Percentiles rank a stretch among this genome's conserved stretches.
These are phyloP conservation scores for Graphiopsis chlorocephala DNA, from an alignment of 2,329 filamentous ascomycete species.

Conservation along the genomic window DNA sequence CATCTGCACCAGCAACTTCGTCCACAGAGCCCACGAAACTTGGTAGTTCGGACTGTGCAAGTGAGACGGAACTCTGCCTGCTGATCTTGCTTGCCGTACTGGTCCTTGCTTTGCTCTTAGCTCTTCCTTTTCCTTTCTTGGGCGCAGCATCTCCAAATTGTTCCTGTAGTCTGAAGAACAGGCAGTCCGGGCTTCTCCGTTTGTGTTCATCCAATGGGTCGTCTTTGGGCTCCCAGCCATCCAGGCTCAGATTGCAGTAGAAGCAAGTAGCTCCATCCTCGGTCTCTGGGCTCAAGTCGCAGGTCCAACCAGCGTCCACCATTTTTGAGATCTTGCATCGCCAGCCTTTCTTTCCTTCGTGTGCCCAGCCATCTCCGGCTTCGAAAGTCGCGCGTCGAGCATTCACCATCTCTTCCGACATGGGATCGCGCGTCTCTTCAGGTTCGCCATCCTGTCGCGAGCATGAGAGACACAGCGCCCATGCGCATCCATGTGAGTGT, in stretches of 20 bases:
- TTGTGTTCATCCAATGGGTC: conserved; percentile 90
- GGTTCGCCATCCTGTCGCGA: conserved; percentile 52
- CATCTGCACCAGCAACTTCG: conserved; percentile 46
- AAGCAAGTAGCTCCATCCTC: conserved; percentile 89
- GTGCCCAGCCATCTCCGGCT: conserved; percentile 69
- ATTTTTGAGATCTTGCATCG: conserved; percentile 88
- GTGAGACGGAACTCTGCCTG: conserved; percentile 40
- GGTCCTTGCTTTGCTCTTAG: conserved; percentile 32
- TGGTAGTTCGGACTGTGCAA: conserved; percentile 24
- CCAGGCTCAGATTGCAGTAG: conserved; percentile 84
- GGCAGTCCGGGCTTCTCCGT: conserved; percentile 72
- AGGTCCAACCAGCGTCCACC: conserved; percentile 90
- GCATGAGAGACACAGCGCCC: conserved; percentile 68
- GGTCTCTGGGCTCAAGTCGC: conserved; percentile 70
- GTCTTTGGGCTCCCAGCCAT: conserved; percentile 92
- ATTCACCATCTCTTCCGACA: conserved; percentile 65
- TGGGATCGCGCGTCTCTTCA: conserved; percentile 69
- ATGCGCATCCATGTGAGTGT: conserved; percentile 79
- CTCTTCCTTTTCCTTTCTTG: conserved; percentile 20
- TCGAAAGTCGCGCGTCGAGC: conserved; percentile 81
- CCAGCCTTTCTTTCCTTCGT: conserved; percentile 85
- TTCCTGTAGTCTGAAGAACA: conserved; percentile 72
- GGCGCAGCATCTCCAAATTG: conserved; percentile 30
- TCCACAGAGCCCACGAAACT: conserved; percentile 24
- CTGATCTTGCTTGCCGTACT: conserved; percentile 61